These are phyloP conservation scores for Astraeus odoratus DNA, from an alignment of 768 basidiomycete species.

Conservation along the genomic window DNA sequence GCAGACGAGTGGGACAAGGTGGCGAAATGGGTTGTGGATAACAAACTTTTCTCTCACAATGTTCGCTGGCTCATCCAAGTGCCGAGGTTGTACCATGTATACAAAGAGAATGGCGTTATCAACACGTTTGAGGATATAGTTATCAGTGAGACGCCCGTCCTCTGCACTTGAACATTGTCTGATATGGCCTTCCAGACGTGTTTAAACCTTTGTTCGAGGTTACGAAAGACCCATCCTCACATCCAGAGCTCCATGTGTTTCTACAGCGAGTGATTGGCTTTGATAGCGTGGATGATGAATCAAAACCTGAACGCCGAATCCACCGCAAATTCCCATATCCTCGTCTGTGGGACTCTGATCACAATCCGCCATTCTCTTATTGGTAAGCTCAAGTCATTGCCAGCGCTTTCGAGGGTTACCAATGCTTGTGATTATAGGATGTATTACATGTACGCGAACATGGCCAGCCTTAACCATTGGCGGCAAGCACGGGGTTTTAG, in stretches of 20 bases:
- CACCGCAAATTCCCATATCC: slow-evolving; percentile 95
- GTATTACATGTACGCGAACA: slow-evolving; percentile 97
- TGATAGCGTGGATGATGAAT: slow-evolving; percentile 98
- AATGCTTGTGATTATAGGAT: slow-evolving; percentile 46
- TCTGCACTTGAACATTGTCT: not conserved
- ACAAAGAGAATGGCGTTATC: slow-evolving; percentile 81
- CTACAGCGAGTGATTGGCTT: slow-evolving; percentile 94
- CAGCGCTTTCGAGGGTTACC: not conserved
- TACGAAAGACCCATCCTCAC: slow-evolving; percentile 80
- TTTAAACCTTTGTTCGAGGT: slow-evolving; percentile 95
- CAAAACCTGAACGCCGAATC: slow-evolving; percentile 84
- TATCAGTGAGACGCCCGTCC: slow-evolving; percentile 49
- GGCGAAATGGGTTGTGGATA: slow-evolving; percentile 91
- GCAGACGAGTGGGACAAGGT: slow-evolving; percentile 96
- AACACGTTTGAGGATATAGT: slow-evolving; percentile 89
- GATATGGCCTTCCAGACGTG: slow-evolving; percentile 50
- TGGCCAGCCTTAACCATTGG: slow-evolving; percentile 94
- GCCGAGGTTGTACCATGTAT: slow-evolving; percentile 91
- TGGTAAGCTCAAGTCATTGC: slow-evolving; percentile 49
- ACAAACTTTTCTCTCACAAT: slow-evolving; percentile 94
- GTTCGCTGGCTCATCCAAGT: slow-evolving; percentile 97
- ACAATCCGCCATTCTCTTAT: slow-evolving; percentile 93
- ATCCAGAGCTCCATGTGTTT: slow-evolving; percentile 94
- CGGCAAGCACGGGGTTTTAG: slow-evolving; percentile 84
- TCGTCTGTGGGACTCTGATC: slow-evolving; percentile 77